Evolutionary conservation across 2,329 filamentous ascomycete species (phyloP).

Genomic region (Fusarium sp.): DNA sequence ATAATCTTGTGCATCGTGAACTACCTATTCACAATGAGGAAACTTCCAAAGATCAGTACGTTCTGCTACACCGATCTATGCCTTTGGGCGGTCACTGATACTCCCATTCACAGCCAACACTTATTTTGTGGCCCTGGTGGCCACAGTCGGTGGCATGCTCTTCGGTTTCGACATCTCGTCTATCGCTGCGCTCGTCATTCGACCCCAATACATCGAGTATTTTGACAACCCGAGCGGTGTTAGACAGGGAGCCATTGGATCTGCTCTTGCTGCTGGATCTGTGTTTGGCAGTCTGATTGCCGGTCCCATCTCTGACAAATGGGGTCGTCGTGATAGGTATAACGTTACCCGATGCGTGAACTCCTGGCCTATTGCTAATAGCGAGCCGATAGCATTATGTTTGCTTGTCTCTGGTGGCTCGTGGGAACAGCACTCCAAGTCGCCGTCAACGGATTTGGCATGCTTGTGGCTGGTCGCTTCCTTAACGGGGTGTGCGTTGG

Average conservation of each 20-base stretch:
- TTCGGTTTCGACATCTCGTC: slow-evolving; percentile 26
- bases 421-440: not conserved
- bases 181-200: slow-evolving; percentile 19
- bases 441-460: slow-evolving; percentile 10
- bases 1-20: not conserved
- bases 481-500: slow-evolving; percentile 17
- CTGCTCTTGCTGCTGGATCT: slow-evolving; percentile 23
- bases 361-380: not conserved
- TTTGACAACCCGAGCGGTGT: slow-evolving; percentile 19
- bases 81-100: not conserved
- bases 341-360: not conserved
- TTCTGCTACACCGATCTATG: not conserved
- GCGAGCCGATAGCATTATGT: not conserved
- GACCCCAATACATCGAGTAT: slow-evolving; percentile 25
- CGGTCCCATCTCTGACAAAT: slow-evolving; percentile 21
- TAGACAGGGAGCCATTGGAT: slow-evolving; percentile 21
- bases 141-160: slow-evolving; percentile 20
- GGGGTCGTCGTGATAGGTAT: slow-evolving; percentile 20
- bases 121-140: slow-evolving; percentile 19
- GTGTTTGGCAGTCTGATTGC: slow-evolving; percentile 22
- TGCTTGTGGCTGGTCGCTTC: slow-evolving; percentile 14
- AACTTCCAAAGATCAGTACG: slow-evolving; percentile 16
- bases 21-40: not conserved
- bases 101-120: not conserved
- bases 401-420: slow-evolving; percentile 14